These are phyloP conservation scores for Epichloe amarillans DNA, from an alignment of 2,329 filamentous ascomycete species.

Conservation along the genomic window DNA sequence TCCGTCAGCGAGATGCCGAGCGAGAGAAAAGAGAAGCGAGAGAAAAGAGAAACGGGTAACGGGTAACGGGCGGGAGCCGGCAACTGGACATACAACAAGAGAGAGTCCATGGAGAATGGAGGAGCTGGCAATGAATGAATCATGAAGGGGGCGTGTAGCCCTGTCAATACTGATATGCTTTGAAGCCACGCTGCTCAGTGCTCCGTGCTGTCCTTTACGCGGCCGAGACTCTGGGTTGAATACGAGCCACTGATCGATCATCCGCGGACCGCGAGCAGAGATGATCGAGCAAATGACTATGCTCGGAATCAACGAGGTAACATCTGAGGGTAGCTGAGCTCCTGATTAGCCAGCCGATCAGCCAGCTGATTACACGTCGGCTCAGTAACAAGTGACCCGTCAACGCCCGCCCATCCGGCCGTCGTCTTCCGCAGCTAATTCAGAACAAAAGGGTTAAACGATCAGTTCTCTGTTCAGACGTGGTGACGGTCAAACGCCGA, in stretches of 20 bases:
- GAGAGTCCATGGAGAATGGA: too few species aligned
- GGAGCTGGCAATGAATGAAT: background rate
- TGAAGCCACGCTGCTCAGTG: background rate
- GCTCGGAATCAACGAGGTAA: background rate
- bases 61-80: too few species aligned
- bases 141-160: background rate
- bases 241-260: background rate
- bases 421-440: too few species aligned
- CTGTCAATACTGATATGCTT: background rate
- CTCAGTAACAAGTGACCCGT: background rate
- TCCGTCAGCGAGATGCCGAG: background rate
- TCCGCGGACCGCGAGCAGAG: background rate
- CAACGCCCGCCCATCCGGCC: too few species aligned
- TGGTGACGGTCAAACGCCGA: background rate
- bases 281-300: background rate
- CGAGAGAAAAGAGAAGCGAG: background rate
- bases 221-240: background rate
- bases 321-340: background rate
- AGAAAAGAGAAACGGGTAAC: background rate
- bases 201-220: background rate
- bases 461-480: background rate
- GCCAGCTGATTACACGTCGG: background rate
- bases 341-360: background rate
- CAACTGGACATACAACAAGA: too few species aligned
- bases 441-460: too few species aligned